Evolutionary conservation across 345 rosid genomes (phyloP).

Genomic region (Eucalyptus curtisii): DNA sequence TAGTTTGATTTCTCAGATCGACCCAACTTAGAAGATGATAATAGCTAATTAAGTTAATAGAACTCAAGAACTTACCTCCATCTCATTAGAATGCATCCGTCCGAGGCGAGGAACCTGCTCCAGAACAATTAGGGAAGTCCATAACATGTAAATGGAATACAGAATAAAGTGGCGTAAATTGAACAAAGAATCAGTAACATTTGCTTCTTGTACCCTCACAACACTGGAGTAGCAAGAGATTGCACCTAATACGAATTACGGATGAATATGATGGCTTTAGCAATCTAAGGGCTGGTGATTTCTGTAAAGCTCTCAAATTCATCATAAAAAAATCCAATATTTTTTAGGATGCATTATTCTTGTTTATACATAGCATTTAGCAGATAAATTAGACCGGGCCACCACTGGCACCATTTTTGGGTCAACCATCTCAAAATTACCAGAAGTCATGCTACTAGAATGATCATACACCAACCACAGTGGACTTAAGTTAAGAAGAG

Average conservation of each 20-base stretch:
- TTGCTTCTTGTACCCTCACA: neutral
- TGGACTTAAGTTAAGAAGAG: neutral
- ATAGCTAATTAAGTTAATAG: neutral
- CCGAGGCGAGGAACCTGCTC: conserved; percentile 87
- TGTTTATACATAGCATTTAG: neutral
- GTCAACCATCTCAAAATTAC: neutral
- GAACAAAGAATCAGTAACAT: neutral
- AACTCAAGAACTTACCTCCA: conserved; percentile 55
- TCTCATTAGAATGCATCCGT: conserved; percentile 94
- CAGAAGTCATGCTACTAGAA: neutral
- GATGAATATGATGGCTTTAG: neutral
- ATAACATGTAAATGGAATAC: neutral
- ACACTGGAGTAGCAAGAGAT: neutral
- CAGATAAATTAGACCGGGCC: neutral
- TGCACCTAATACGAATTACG: neutral
- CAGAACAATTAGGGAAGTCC: conserved; percentile 1
- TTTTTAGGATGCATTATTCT: neutral
- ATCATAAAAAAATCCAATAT: neutral
- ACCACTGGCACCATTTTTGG: neutral
- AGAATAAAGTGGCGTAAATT: neutral
- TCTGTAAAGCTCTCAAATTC: neutral
- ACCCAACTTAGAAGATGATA: neutral
- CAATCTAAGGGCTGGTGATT: neutral
- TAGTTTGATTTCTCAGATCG: neutral
- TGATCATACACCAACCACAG: neutral